Evolutionary conservation across 495 filamentous ascomycete species (phyloP), one percentile per base, ranked within the genome.

Genomic region (Podospora appendiculata): DNA sequence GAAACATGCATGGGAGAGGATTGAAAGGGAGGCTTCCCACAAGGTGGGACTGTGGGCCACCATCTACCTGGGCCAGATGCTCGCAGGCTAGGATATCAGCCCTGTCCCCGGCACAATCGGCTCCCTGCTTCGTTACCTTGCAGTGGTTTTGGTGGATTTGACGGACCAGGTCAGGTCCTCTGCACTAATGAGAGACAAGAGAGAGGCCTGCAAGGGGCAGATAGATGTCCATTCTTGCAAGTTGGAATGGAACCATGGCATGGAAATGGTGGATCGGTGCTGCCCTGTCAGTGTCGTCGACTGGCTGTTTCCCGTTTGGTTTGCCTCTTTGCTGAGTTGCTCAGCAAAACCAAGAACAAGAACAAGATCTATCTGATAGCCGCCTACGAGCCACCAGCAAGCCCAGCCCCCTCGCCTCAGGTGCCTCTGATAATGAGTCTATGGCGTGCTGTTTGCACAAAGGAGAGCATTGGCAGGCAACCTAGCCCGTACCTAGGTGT

Each of bases 111-210:
- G 25, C 25, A 25, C 2, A 5, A 2, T 25, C 5, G 25, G 10
- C 50, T 39, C 49, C 51, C 51, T 59, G 56, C 52, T 55, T 52
- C 13, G 51, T 52, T 48, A 36, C 56, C 51, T 54, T 55, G 51
- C 40, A 47, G 59, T 61, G 61, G 58, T 50, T 50, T 59, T 52
- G 47, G 25, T 25, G 25, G 25, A 5, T 25, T 25, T 25, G 25
- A 25, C 5, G 25, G 25, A 48, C 58, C 53, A 52, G 57, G 54
- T 55, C 54, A 45, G 41, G 53, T 40, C 14, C 41, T 57, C 50
- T 25, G 46, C 60, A 51, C 58, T 55, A 57, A 45, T 50, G 10
- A 41, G 43, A 13, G 36, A 38, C 58, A 53, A 57, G 42, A 50
- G 10, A 41, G 43, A 13, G 36, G 13, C 36, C 36, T 38, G 36